Conservation (phyloP, 2,329 filamentous ascomycete species). For the Didymella pomorum region DNA sequence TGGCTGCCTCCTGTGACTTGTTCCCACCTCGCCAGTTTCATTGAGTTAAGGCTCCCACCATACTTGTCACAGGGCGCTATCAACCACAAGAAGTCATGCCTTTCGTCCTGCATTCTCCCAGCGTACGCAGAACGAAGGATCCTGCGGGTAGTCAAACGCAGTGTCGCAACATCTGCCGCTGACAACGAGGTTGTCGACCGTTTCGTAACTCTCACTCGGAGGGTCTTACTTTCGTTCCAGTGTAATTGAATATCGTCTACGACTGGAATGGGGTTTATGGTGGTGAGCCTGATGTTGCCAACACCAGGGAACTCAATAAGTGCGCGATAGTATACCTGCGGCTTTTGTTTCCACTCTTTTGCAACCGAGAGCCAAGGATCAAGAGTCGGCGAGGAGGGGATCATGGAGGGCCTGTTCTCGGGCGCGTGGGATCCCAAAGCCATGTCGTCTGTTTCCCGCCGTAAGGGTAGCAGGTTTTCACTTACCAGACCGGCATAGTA, state of each 20-base stretch:
- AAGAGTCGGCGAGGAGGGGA: conserved; percentile 33
- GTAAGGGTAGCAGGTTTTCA: conserved; percentile 76
- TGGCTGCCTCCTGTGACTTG: conserved; percentile 20
- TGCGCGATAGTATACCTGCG: conserved; percentile 30
- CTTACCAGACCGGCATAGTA: conserved; percentile 77
- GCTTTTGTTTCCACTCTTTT: conserved; percentile 21
- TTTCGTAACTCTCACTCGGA: conserved; percentile 28
- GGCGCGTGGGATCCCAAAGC: conserved; percentile 35
- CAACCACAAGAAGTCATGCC: conserved; percentile 43
- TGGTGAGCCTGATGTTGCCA: conserved; percentile 34
- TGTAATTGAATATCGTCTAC: conserved; percentile 34
- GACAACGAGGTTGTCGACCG: conserved; percentile 21
- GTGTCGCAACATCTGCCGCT: conserved; percentile 25
- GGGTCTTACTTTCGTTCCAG: conserved; percentile 43
- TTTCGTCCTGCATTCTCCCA: conserved; percentile 30
- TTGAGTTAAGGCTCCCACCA: conserved; percentile 12
- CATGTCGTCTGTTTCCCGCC: conserved; percentile 31
- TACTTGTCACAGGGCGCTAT: conserved; percentile 34
- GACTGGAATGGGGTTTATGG: conserved; percentile 30
- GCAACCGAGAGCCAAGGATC: conserved; percentile 44
- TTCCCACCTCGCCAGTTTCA: conserved; percentile 30
- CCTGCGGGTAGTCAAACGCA: conserved; percentile 37
- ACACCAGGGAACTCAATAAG: conserved; percentile 26
- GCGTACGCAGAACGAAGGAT: conserved; percentile 37
- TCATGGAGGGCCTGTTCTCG: conserved; percentile 38